Percentiles rank a stretch among this genome's conserved stretches.
Evolutionary conservation across 495 filamentous ascomycete species (phyloP).

Genomic region (Neurospora tetraspora): DNA sequence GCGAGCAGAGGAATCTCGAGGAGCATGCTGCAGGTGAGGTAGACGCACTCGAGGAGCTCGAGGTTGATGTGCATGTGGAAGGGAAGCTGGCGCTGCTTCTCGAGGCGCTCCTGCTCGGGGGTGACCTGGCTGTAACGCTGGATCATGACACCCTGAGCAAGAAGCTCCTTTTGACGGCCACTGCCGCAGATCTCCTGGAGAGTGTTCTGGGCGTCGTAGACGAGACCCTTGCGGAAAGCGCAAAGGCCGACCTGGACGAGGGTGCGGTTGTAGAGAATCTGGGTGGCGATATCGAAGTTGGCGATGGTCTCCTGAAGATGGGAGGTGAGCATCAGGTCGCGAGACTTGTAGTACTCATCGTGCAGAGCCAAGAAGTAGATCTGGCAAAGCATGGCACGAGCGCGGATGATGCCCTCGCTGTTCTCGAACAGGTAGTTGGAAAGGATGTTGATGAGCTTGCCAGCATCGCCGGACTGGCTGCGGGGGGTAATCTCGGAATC

Average conservation of each 20-base stretch:
- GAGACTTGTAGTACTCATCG: slow-evolving; percentile 92
- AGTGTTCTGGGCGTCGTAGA: slow-evolving; percentile 94
- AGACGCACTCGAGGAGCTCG: slow-evolving; percentile 94
- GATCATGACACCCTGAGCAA: slow-evolving; percentile 96
- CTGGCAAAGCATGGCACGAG: slow-evolving; percentile 94
- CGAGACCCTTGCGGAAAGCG: slow-evolving; percentile 90
- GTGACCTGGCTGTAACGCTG: slow-evolving; percentile 91
- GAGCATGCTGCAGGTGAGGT: slow-evolving; percentile 97
- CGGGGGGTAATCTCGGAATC: slow-evolving; percentile 77
- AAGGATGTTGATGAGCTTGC: slow-evolving; percentile 69
- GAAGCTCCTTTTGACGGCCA: slow-evolving; percentile 91
- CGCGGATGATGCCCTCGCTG: slow-evolving; percentile 90
- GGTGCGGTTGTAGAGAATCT: slow-evolving; percentile 98
- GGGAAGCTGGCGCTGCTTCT: slow-evolving; percentile 90
- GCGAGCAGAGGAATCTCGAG: slow-evolving; percentile 95
- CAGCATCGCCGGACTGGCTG: slow-evolving; percentile 49
- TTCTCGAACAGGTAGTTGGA: slow-evolving; percentile 91
- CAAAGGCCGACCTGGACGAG: slow-evolving; percentile 97
- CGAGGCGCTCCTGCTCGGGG: slow-evolving; percentile 92
- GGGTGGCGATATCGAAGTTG: slow-evolving; percentile 90
- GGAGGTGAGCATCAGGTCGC: slow-evolving; percentile 99
- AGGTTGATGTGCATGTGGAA: slow-evolving; percentile 99
- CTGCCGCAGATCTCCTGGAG: slow-evolving; percentile 96
- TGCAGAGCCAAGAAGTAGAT: slow-evolving; percentile 97
- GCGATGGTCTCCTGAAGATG: slow-evolving; percentile 92